Percentiles rank a stretch among this genome's conserved stretches.
These are phyloP conservation scores for Calonectria pseudoturangicola DNA, from an alignment of 2,329 filamentous ascomycete species.

Conservation along the genomic window DNA sequence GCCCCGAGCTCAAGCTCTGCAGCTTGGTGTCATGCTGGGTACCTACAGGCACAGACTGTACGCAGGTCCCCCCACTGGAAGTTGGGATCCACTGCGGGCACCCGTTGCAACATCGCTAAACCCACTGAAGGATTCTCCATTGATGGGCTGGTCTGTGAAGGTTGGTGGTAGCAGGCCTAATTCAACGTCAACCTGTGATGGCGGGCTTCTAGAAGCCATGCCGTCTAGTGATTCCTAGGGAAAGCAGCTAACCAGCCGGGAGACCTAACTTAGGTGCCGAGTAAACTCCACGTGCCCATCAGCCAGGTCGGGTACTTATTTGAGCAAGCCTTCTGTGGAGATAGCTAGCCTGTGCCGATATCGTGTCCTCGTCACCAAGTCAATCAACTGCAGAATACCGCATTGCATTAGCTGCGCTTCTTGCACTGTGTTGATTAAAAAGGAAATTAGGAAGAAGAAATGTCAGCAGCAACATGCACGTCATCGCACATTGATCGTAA, in stretches of 20 bases:
- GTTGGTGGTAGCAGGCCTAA: conserved; percentile 33
- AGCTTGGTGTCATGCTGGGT: conserved; percentile 13
- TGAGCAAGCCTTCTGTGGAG: conserved; percentile 9
- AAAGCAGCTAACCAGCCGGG: not conserved
- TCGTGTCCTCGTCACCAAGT: conserved; percentile 15
- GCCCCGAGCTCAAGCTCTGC: not conserved
- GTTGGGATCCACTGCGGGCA: conserved; percentile 31
- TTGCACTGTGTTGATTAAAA: conserved; percentile 8
- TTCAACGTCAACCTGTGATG: conserved; percentile 30
- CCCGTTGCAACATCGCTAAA: conserved; percentile 36
- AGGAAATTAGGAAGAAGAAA: not conserved
- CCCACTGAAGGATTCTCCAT: conserved; percentile 32
- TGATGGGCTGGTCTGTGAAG: conserved; percentile 17
- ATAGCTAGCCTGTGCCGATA: not conserved
- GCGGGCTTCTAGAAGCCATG: conserved; percentile 23
- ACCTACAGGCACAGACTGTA: conserved; percentile 12
- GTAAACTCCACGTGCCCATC: conserved; percentile 19
- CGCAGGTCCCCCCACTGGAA: conserved; percentile 17
- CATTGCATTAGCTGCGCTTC: not conserved
- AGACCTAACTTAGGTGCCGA: conserved; percentile 5
- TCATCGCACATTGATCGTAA: not conserved
- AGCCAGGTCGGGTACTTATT: not conserved
- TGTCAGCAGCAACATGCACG: not conserved
- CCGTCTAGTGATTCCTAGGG: not conserved
- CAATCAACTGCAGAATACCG: not conserved